Evolutionary conservation across 2,329 filamentous ascomycete species (phyloP), one percentile per base, ranked within the genome.

Genomic region (Cladophialophora psammophila): DNA sequence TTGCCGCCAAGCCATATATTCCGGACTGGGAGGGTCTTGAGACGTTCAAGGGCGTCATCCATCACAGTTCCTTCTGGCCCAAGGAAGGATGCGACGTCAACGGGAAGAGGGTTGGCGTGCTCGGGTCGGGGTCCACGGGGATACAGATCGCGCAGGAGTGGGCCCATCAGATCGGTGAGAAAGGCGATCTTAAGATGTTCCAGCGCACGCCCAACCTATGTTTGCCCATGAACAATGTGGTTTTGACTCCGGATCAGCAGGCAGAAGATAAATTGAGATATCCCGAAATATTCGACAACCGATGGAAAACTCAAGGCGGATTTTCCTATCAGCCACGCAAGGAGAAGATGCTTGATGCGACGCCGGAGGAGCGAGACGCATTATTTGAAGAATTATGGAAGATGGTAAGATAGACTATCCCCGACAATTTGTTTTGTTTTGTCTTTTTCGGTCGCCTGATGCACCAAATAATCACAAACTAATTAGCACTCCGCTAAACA

Each of bases 161-260:
- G 75, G 85, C 83, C 1, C 84, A 84, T 2, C 75, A 81, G 7
- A 86, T 83, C 0, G 81, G 79, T 3, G 76, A 84, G 1, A 71
- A 91, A 12, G 82, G 78, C 4, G 26, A 26, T 26, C 26, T 26
- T 26, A 26, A 26, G 26, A 72, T 78, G 1, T 78, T 90, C 75
- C 87, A 90, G 72, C 83, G 89, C 12, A 90, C 87, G 0, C 89
- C 89, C 0, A 91, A 90, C 70, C 76, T 88, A 5, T 86, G 86
- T 1, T 73, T 91, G 0, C 87, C 88, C 0, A 89, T 91, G 87
- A 79, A 81, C 1, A 82, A 85, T 65, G 77, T 78, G 2, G 62
- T 78, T 0, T 75, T 89, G 36, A 81, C 80, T 1, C 74, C 74
- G 6, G 80, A 82, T 63, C 85, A 82, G 66, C 82, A 86, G 67